A percentile compares a stretch with the other conserved stretches of the same genome.
These are phyloP conservation scores for Solanum dulcamara DNA, from an alignment of 257 asterid species.

Conservation along the genomic window DNA sequence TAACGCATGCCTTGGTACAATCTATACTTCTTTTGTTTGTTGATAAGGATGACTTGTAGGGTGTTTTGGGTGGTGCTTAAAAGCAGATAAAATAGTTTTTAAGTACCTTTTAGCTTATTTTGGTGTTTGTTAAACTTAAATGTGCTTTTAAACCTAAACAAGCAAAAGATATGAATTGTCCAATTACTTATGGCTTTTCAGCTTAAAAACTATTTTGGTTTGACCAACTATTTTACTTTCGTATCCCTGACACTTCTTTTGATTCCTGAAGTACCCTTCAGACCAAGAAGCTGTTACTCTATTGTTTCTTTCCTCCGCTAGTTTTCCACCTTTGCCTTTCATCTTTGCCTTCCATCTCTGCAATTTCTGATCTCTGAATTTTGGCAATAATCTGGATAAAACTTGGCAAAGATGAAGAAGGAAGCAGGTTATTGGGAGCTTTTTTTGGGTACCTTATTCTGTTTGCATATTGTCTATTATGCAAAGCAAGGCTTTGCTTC, in stretches of 20 bases:
- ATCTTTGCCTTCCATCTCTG: neutral
- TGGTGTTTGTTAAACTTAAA: neutral
- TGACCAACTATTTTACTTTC: neutral
- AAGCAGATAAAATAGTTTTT: neutral
- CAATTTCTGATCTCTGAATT: neutral
- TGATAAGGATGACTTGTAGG: neutral
- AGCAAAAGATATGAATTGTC: neutral
- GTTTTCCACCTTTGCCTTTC: no score
- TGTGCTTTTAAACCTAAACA: neutral
- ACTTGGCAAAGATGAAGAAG: no score
- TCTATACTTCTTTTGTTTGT: neutral
- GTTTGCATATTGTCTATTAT: neutral
- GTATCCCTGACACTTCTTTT: neutral
- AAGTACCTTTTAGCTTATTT: neutral
- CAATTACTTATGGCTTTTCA: neutral
- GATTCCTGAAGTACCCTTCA: neutral
- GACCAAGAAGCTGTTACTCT: neutral
- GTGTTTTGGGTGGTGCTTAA: neutral
- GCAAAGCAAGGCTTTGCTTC: no score
- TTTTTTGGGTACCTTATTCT: neutral
- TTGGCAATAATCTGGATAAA: no score
- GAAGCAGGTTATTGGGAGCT: neutral
- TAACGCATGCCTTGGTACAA: neutral
- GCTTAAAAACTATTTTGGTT: neutral
- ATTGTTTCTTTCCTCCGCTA: no score